Percentiles rank a stretch among this genome's conserved stretches.
These are phyloP conservation scores for Pistacia atlantica DNA, from an alignment of 345 rosid species.

Conservation along the genomic window DNA sequence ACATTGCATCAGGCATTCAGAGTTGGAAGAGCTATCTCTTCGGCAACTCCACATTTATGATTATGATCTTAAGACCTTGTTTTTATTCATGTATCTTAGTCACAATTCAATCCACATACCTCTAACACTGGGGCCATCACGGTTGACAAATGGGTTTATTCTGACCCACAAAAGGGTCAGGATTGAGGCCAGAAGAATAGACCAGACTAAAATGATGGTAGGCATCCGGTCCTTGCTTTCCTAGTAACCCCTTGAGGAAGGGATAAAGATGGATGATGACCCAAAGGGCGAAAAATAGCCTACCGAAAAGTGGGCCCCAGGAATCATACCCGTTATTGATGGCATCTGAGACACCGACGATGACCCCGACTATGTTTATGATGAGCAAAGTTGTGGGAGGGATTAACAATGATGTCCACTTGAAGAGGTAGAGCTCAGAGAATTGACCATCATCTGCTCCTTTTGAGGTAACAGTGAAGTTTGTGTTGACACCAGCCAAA, in stretches of 20 bases:
- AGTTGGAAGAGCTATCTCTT: constrained; percentile 12
- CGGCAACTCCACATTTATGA: constrained; percentile 22
- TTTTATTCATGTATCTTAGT: constrained; percentile 38
- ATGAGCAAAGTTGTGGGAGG: constrained; percentile 90
- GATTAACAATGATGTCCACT: constrained; percentile 90
- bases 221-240: constrained; percentile 98
- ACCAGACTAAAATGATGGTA: constrained; percentile 92
- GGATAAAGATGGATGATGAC: constrained; percentile 94
- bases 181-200: constrained; percentile 90
- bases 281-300: constrained; percentile 93
- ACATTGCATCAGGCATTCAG: constrained; percentile 8
- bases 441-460: constrained; percentile 94
- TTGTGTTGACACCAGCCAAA: constrained; percentile 88
- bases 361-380: constrained; percentile 81
- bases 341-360: constrained; percentile 94
- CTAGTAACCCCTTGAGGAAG: constrained; percentile 96
- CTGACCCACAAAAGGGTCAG: constrained; percentile 95
- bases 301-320: constrained; percentile 96
- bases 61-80: neutral
- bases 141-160: constrained; percentile 84
- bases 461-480: constrained; percentile 94
- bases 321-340: constrained; percentile 98
- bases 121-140: constrained; percentile 88
- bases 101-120: constrained; percentile 90
- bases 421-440: constrained; percentile 94